A percentile compares a stretch with the other conserved stretches of the same genome.
These are phyloP conservation scores for Malassezia yamatoensis DNA, from an alignment of 1,284 basidiomycete genomes.

Conservation along the genomic window DNA sequence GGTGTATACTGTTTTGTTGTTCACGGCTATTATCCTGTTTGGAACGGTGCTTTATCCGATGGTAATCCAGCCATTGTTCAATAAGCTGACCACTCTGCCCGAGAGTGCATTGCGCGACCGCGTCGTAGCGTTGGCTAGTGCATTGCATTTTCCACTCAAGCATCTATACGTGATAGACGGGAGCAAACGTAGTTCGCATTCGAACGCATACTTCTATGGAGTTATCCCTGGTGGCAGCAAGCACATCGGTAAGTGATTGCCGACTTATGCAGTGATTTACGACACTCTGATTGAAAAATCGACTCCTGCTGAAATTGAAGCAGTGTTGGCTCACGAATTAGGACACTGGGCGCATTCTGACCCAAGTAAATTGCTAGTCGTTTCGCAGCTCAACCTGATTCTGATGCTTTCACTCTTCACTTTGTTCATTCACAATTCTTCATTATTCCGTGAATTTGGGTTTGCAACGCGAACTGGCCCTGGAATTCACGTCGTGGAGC, in stretches of 20 bases:
- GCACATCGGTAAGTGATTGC: constrained; percentile 52
- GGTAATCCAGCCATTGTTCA: constrained; percentile 89
- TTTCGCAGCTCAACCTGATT: constrained; percentile 78
- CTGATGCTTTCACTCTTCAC: constrained; percentile 78
- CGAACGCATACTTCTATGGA: constrained; percentile 60
- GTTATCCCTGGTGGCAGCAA: constrained; percentile 43
- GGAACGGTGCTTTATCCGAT: constrained; percentile 51
- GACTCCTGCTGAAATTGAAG: constrained; percentile 56
- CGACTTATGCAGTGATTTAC: constrained; percentile 59
- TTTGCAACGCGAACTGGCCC: constrained; percentile 51
- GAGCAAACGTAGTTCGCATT: constrained; percentile 83
- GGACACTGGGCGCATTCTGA: constrained; percentile 59
- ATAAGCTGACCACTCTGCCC: constrained; percentile 77
- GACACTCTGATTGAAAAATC: constrained; percentile 89
- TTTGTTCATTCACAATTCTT: constrained; percentile 69
- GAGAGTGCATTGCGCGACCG: constrained; percentile 39
- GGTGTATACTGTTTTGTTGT: constrained; percentile 38
- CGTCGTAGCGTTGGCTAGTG: constrained; percentile 33
- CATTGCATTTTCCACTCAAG: constrained; percentile 80
- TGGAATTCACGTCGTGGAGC: constrained; percentile 17
- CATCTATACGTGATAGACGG: constrained; percentile 96
- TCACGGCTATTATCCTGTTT: constrained; percentile 62
- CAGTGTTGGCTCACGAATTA: constrained; percentile 66
- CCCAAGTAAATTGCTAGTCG: constrained; percentile 72
- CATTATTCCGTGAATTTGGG: constrained; percentile 74